phyloP scores from a whole-genome alignment of 163 green algal genomes.

The Coccomyxa subellipsoidea region DNA sequence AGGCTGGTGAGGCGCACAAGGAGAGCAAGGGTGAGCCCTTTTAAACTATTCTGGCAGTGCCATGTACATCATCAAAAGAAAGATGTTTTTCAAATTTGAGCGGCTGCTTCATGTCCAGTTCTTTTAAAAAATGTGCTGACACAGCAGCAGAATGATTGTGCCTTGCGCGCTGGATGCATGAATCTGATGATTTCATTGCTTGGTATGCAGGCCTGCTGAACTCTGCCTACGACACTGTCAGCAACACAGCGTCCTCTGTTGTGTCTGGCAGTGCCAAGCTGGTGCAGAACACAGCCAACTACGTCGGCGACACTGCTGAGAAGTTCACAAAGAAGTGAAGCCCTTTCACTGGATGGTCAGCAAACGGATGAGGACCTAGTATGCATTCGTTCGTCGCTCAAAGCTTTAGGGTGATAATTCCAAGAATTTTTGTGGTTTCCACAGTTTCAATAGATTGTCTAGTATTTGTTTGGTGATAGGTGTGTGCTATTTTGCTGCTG shows the following conservation, averaged over 20 bases:
- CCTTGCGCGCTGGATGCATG: no score
- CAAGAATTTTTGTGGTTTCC: no score
- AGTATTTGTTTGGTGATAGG: no score
- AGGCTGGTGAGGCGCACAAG: background rate
- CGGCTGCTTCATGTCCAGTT: background rate
- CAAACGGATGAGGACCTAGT: no score
- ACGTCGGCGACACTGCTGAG: background rate
- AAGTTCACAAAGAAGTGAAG: slow-evolving; percentile 6
- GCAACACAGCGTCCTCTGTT: background rate
- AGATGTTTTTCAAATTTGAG: no score
- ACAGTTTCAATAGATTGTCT: no score
- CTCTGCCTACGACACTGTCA: slow-evolving; percentile 1
- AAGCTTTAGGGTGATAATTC: no score
- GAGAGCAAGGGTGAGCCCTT: background rate
- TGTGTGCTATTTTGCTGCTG: no score
- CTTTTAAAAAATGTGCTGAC: background rate
- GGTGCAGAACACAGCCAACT: background rate
- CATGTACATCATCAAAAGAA: no score
- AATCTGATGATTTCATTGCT: background rate
- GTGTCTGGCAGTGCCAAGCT: background rate
- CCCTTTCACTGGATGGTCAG: background rate
- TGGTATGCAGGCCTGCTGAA: background rate
- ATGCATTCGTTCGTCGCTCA: no score
- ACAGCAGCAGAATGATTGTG: background rate
- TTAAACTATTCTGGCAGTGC: background rate